These are phyloP conservation scores for Kluyveromyces sp. DNA, from an alignment of 1,139 yeast species.

Conservation along the genomic window DNA sequence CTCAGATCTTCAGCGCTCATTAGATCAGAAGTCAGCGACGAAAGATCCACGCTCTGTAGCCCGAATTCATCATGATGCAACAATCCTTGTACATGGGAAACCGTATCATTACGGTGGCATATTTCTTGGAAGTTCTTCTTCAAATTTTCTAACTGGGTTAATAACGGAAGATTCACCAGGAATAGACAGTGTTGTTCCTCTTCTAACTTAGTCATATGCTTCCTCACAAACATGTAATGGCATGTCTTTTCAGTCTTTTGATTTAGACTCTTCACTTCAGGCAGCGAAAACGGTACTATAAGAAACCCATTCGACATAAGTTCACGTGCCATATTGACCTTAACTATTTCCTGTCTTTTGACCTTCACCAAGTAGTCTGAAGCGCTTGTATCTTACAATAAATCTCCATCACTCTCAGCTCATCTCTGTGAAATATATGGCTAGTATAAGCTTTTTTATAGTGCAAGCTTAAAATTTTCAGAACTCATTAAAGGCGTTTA, in stretches of 20 bases:
- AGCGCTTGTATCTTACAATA: too few species aligned
- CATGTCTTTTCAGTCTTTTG: slow-evolving; percentile 13
- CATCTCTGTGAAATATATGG: too few species aligned
- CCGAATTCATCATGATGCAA: slow-evolving; percentile 33
- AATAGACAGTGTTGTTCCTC: slow-evolving; percentile 45
- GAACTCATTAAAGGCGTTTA: too few species aligned
- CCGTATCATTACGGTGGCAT: slow-evolving; percentile 37
- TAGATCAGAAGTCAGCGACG: slow-evolving; percentile 55
- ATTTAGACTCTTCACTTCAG: slow-evolving; percentile 22
- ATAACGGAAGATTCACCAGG: slow-evolving; percentile 68
- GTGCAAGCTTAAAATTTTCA: neutral
- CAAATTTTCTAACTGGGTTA: slow-evolving; percentile 45
- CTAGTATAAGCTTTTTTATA: too few species aligned
- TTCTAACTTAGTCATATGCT: slow-evolving; percentile 45
- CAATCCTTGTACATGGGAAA: slow-evolving; percentile 29
- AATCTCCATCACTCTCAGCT: too few species aligned
- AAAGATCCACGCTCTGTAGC: slow-evolving; percentile 49
- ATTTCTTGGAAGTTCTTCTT: slow-evolving; percentile 54
- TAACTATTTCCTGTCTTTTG: neutral
- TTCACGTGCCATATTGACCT: slow-evolving; percentile 8
- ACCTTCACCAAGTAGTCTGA: neutral
- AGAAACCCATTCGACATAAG: slow-evolving; percentile 35
- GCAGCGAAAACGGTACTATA: slow-evolving; percentile 34
- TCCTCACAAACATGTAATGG: slow-evolving; percentile 56
- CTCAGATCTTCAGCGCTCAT: slow-evolving; percentile 34